Evolutionary conservation across 805 yeast species (phyloP), one percentile per base, ranked within the genome.

Genomic region (Hanseniaspora pseudoguilliermondii): DNA sequence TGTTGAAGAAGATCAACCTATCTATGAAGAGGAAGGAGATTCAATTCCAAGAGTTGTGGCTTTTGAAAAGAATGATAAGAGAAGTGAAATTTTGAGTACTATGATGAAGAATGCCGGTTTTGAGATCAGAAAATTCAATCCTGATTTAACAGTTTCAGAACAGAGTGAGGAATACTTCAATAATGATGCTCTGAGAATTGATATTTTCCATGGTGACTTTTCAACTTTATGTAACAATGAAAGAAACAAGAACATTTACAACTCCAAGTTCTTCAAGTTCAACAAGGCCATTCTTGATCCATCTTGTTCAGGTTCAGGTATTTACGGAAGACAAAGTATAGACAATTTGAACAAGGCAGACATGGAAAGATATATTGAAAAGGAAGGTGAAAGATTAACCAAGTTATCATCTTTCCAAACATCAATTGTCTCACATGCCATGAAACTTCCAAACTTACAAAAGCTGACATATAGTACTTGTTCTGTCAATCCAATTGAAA

Each of bases 271-370:
- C 32, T 86, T 74, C 59, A 71, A 76, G 1, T 52, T 34, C 44
- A 76, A 78, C 18, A 84, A 88, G 5, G 82, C 87, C 0, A 96
- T 95, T 0, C 71, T 93, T 43, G 99, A 93, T 68, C 99, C 99
- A 0, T 87, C 96, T 3, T 93, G 99, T 68, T 88, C 96, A 25
- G 99, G 99, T 0, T 84, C 95, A 48, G 99, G 99, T 3, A 93
- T 93, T 43, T 91, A 91, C 71, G 96, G 97, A n/a, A 73, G 95
- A 39, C 86, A 83, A 2, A 71, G 77, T 57, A 83, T 82, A 49
- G 86, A 75, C 58, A 58, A 65, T 6, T 51, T 62, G 11, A 51
- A 59, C 21, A 56, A 57, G 13, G 60, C 50, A 15, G 55, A 55
- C 5, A 40, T 58, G 13, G 55, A 54, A 9, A 34, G 42, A 16